phyloP scores from a whole-genome alignment of 1,284 basidiomycete species.

The Rhodotorula sp. region DNA sequence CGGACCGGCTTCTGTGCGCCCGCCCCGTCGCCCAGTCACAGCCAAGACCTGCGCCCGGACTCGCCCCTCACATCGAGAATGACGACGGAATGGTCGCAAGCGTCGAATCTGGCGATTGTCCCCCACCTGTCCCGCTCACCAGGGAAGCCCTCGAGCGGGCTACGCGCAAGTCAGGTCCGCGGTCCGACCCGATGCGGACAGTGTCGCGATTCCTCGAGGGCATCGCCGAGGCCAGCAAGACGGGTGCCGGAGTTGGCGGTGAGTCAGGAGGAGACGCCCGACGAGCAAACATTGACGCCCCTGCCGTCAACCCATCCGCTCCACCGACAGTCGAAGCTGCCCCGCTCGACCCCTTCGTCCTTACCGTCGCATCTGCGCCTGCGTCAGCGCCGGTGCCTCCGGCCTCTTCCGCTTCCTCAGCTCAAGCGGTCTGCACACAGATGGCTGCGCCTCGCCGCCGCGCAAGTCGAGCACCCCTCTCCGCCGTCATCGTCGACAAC shows the following conservation, averaged over 20 bases:
- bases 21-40: no score
- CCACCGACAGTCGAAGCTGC: not conserved
- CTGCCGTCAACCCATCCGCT: not conserved
- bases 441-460: not conserved
- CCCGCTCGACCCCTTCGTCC: not conserved
- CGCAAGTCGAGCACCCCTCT: not conserved
- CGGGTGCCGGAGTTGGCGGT: not conserved
- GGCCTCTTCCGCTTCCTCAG: not conserved
- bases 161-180: not conserved
- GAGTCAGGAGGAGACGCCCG: not conserved
- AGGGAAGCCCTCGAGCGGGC: constrained; percentile 3
- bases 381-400: not conserved
- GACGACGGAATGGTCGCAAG: not conserved
- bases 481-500: not conserved
- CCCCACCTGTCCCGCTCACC: not conserved
- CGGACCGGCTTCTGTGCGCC: no score
- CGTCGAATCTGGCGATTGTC: no score
- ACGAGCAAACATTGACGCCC: no score
- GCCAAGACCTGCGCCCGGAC: not conserved
- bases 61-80: not conserved
- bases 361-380: no score
- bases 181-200: not conserved
- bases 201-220: constrained; percentile 3
- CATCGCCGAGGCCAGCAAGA: not conserved
- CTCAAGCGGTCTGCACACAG: no score